These are phyloP conservation scores for Eimeria acervulina DNA, from an alignment of 169 alveolate genomes.

Conservation along the genomic window DNA sequence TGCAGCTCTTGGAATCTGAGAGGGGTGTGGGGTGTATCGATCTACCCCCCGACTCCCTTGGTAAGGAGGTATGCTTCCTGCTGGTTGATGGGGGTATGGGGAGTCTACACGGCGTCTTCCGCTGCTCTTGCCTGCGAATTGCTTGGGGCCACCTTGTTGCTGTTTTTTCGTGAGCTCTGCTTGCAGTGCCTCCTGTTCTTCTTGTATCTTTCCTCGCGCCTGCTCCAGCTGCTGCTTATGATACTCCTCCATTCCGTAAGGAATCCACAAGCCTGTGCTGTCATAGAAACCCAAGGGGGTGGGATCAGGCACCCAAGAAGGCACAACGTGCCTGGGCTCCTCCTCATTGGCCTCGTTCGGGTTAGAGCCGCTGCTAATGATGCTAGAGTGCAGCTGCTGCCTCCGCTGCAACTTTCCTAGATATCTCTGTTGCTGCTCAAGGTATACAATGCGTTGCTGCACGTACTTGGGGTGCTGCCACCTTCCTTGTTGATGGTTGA, in stretches of 20 bases:
- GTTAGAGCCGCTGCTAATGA: not conserved
- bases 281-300: conserved; percentile 22
- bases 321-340: not conserved
- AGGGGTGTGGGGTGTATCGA: not conserved
- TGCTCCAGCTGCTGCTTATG: conserved; percentile 33
- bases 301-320: conserved; percentile 34
- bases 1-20: not conserved
- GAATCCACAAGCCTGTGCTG: conserved; percentile 42
- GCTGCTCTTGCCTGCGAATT: not conserved
- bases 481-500: not conserved
- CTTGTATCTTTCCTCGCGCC: not conserved
- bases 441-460: not conserved
- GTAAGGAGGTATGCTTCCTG: not conserved
- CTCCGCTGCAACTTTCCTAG: conserved; percentile 21
- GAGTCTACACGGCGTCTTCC: not conserved
- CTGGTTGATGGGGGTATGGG: not conserved
- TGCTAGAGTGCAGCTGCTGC: not conserved
- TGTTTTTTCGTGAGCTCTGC: not conserved
- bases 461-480: conserved; percentile 1
- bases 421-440: not conserved
- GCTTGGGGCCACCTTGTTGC: not conserved
- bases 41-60: not conserved
- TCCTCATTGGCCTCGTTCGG: not conserved
- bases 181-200: not conserved
- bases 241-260: conserved; percentile 33